Evolutionary conservation across 106 monocot genomes (phyloP).

Genomic region (Dendrobium catenatum): DNA sequence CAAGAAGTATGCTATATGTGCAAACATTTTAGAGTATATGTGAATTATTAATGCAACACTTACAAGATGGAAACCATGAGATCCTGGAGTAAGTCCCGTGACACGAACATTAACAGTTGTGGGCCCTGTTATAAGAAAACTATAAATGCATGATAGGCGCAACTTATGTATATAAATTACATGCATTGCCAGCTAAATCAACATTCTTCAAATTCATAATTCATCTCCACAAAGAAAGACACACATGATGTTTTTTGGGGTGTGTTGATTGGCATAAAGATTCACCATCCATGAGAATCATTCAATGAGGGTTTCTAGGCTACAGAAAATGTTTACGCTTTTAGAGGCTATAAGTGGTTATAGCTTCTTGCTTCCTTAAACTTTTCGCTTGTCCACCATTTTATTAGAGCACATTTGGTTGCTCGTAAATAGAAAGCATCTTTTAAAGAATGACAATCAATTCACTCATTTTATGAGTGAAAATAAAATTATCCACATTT

Average conservation of each 20-base stretch:
- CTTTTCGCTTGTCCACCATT: not conserved
- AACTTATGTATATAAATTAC: not conserved
- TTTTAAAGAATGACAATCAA: not conserved
- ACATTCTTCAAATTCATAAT: not conserved
- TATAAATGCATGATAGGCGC: not conserved
- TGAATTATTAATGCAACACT: conserved; percentile 1
- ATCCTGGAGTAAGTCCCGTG: conserved; percentile 71
- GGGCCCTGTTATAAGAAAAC: conserved; percentile 36
- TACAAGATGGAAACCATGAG: conserved; percentile 74
- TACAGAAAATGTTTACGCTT: not conserved
- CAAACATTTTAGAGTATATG: not conserved
- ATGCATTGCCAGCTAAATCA: not conserved
- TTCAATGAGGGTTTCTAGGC: not conserved
- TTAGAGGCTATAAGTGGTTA: not conserved
- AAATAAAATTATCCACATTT: not conserved
- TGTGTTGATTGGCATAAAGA: not conserved
- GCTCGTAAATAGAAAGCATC: not conserved
- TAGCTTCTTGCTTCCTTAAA: not conserved
- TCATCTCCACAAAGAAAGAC: not conserved
- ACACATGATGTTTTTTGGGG: not conserved
- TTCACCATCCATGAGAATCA: not conserved
- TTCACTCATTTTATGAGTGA: not conserved
- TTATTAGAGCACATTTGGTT: not conserved
- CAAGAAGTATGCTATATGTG: not conserved
- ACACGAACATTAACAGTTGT: conserved; percentile 61